These are phyloP conservation scores for Calonectria multiphialidica DNA, from an alignment of 2,329 filamentous ascomycete species.

Conservation along the genomic window DNA sequence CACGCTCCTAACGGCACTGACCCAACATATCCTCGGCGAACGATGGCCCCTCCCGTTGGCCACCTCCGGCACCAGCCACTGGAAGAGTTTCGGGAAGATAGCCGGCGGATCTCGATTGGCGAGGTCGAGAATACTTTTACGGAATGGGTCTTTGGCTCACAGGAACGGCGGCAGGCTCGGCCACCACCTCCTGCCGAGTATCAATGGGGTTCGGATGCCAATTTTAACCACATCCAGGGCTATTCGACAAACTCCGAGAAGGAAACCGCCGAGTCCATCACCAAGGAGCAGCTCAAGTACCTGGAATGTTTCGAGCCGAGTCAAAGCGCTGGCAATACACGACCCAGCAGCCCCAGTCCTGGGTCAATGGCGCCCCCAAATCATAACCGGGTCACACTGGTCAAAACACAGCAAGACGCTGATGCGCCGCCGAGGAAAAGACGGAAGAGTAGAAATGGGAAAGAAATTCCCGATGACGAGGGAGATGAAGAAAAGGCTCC, in stretches of 20 bases:
- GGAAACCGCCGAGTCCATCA: constrained; percentile 69
- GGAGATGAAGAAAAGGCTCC: constrained; percentile 51
- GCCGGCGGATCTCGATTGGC: constrained; percentile 46
- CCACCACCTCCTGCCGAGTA: constrained; percentile 59
- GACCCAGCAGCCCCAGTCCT: constrained; percentile 65
- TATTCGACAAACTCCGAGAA: constrained; percentile 69
- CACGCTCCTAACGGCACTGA: constrained; percentile 43
- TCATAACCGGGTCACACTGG: constrained; percentile 33
- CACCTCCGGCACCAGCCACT: constrained; percentile 57
- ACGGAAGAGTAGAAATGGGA: constrained; percentile 65
- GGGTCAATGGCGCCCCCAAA: constrained; percentile 29
- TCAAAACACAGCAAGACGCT: constrained; percentile 51
- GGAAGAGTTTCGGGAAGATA: constrained; percentile 57
- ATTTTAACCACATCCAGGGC: constrained; percentile 68
- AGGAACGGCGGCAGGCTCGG: constrained; percentile 44
- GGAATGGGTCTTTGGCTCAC: constrained; percentile 56
- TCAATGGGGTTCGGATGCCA: constrained; percentile 77
- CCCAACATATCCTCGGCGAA: constrained; percentile 36
- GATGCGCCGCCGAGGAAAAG: constrained; percentile 63
- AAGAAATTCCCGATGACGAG: constrained; percentile 56
- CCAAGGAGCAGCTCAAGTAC: constrained; percentile 66
- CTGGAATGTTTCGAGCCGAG: constrained; percentile 69
- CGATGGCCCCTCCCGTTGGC: constrained; percentile 51
- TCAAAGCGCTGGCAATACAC: constrained; percentile 70
- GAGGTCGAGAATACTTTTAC: constrained; percentile 54